These are phyloP conservation scores for Talaromyces sp. DNA, from an alignment of 2,329 filamentous ascomycete genomes.

Conservation along the genomic window DNA sequence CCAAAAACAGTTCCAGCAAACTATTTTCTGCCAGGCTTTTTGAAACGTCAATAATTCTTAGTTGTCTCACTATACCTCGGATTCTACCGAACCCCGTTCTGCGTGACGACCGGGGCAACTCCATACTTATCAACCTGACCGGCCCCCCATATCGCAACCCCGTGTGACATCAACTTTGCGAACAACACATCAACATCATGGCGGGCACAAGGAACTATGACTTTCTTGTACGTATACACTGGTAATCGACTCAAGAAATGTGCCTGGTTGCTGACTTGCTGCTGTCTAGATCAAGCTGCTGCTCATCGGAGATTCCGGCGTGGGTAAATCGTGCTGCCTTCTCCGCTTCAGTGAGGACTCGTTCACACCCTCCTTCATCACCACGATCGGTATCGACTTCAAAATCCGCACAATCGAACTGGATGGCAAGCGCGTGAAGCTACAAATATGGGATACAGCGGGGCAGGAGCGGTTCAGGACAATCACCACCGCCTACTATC, in stretches of 20 bases:
- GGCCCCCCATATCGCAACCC: not conserved
- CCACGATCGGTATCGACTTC: conserved; percentile 99
- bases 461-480: conserved; percentile 98
- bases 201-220: conserved; percentile 98
- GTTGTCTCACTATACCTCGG: not conserved
- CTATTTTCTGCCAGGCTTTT: not conserved
- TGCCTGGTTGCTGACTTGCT: not conserved
- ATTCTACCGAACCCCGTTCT: not conserved
- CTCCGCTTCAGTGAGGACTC: conserved; percentile 96
- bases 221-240: conserved; percentile 71
- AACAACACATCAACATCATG: conserved; percentile 54
- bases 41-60: not conserved
- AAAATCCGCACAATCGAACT: conserved; percentile 99
- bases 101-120: not conserved
- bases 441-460: conserved; percentile 99
- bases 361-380: conserved; percentile 96
- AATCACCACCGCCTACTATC: conserved; percentile 98
- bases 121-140: not conserved
- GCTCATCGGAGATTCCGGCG: conserved; percentile 93
- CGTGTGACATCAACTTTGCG: conserved; percentile 16
- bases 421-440: conserved; percentile 96
- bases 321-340: conserved; percentile 96
- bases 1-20: not conserved
- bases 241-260: not conserved
- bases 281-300: conserved; percentile 81